Evolutionary conservation across 176 grass and related monocot genomes (phyloP), one percentile per base, ranked within the genome.

Genomic region (Rhynchospora pubera): DNA sequence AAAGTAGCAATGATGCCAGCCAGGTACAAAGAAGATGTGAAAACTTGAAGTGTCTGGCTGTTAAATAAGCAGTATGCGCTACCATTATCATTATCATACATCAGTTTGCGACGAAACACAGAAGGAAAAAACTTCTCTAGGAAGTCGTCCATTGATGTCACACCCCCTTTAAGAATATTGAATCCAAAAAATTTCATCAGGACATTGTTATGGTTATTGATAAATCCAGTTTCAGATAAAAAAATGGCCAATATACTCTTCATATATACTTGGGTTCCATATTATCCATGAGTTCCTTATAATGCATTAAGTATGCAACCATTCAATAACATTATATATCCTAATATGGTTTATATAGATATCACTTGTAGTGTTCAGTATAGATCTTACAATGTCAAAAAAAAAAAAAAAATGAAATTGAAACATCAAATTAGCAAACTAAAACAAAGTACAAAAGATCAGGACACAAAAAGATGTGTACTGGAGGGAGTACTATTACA

Each of bases 81-180:
- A 3, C 32, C 30, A 32, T 30, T 0, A 23, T 52, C 2, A 13
- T 52, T 3, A 18, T 66, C 22, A 30, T 65, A 0, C 8, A 2
- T 0, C 15, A 9, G 0, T 77, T 84, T 62, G 9, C 43, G 68
- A 61, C 28, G 8, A 32, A 78, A 85, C 42, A 85, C 83, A 8
- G 56, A 30, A 44, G 6, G 57, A 51, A 85, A 85, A 70, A 85
- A 85, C 21, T 64, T 85, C 6, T 76, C 0, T 61, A 85, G 48
- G 46, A 85, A 85, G 46, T 77, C 68, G 7, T 85, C 42, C 83
- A 85, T 85, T 60, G 83, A 65, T 52, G 69, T 85, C 68, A 85
- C 83, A 3, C 83, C 83, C n/a, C 83, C 83, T 85, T 82, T 24
- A 65, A 46, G 22, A 28, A 81, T n/a, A 79, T 61, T 30, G 14